Evolutionary conservation across 768 basidiomycete genomes (phyloP), one percentile per base, ranked within the genome.

Genomic region (Tephrocybe sp.): DNA sequence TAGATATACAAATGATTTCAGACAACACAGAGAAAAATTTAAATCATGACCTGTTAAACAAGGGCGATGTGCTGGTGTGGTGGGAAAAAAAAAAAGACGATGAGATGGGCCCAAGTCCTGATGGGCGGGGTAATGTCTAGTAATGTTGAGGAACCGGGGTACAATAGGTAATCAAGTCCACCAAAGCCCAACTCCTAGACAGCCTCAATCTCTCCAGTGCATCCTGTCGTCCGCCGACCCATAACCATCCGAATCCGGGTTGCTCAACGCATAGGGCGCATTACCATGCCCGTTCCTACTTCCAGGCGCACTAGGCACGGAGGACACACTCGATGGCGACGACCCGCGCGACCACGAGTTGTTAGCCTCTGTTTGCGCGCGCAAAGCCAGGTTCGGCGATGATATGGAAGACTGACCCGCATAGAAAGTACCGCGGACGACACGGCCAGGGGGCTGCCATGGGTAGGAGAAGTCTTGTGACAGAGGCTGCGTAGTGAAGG

Each of bases 351-450:
- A 53, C 36, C 38, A 34, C 14, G 51, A 41, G 5, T 14, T 36
- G 34, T 36, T 40, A 5, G 18, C 17, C 14, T 50, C 41, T 10
- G 48, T 37, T 32, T 60, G 51, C 17, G 56, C 37, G 25, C 54
- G 53, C 11, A 49, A n/a, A 14, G 42, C 56, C 9, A 60, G 40
- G 38, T 60, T 55, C n/a, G 59, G 59, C 11, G 56, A 57, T 7
- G 59, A 60, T 18, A 59, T 26, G 20, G 55, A 57, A 14, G 46
- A 32, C 3, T 41, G 50, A 10, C 50, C 43, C 4, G 54, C 45
- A 21, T 57, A 53, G 20, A 51, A 60, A 1, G 56, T 42, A 11
- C 45, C 54, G 10, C 51, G 39, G 6, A 52, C 51, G 17, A 55
- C 48, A 28, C 56, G 48, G 9, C 42, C 46, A 18, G 38, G 54